Base-by-base conservation (phyloP, 208 protist genomes). In the Wallacemonas sp. region DNA sequence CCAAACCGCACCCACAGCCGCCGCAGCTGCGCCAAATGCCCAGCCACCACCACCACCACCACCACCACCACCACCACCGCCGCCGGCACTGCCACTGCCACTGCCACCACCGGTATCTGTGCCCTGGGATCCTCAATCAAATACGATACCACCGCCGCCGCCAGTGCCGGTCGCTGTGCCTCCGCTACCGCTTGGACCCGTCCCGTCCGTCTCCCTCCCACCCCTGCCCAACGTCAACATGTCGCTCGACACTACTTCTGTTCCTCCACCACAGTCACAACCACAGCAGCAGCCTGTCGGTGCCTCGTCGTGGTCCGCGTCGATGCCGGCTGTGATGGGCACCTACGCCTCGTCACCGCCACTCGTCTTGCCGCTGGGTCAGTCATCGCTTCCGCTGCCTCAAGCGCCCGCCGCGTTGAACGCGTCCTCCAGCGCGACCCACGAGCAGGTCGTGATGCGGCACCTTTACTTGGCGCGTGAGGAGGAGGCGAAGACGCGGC, bases 391-490 rank as follows among this genome's bases (percentile, higher is more conserved):
- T 17, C 36, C 36, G 9, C 36, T 41, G 6, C 36, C 36, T 6
- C 14, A 6, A 6, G 36, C 36, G 5, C 33, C 55, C 14, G 33
- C 4, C 9, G 33, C 32, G n/a, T 8, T 57, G 30, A 14, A 11
- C 30, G 4, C 44, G 30, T 33, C 49, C 8, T 57, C 47, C 6
- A n/a, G 32, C 23, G 52, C 52, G 0, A 8, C 29, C 9, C 34
- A 29, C 38, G 52, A 58, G 52, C 73, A 70, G 34, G 9, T 32
- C 2, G 17, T 62, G n/a, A 46, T 41, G 49, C 62, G 62, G 14
- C 62, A 68, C 44, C 32, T 68, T 16, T 68, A 57, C 62, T 32
- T 68, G 11, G 47, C 62, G 34, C 41, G 33, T 5, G 62, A 68
- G 48, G 29, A 60, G 49, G 64, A 60, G 64, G 38, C 24, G 9